Evolutionary conservation across 139 green algal species (phyloP), one percentile per base, ranked within the genome.

Genomic region (Volvox africanus): DNA sequence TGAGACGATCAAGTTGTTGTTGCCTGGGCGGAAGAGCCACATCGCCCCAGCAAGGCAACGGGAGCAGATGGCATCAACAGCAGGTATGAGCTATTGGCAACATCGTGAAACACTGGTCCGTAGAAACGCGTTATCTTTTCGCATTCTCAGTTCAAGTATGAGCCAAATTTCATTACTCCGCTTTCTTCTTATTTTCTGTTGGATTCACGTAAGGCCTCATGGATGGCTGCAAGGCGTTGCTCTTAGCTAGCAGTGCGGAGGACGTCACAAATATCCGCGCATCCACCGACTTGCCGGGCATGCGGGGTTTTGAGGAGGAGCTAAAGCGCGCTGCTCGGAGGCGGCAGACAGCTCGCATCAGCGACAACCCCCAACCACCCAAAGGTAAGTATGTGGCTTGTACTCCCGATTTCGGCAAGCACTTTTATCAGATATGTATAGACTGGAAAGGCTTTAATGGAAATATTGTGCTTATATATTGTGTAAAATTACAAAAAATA

Each of bases 231-330:
- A 71, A 35, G n/a, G 87, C 89, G 21, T 89, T 92, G 65, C 78
- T 95, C 44, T 14, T 96, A 80, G 93, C 90, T 30, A 96, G 92
- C 83, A 65, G 13, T 0, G 75, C 78, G 2, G 78, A 73, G 2
- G 95, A 94, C 11, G 76, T 97, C 12, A 55, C 82, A 36, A 61
- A 84, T 1, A 91, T 97, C 22, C 83, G 73, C 28, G 62, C 76
- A 2, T 78, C 79, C 20, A 36, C 65, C 5, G 96, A 96, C 26
- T 19, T 91, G 14, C 90, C 91, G 19, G 68, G 90, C 22, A 61
- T 96, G 17, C 44, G 88, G 0, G 80, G 89, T 32, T 97, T 98
- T 84, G 96, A 98, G 3, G 86, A 96, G 33, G 96, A 98, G 84
- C 76, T 93, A 26, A 62, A 85, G 22, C 79, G 94, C 2, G 93